phyloP scores from a whole-genome alignment of 345 rosid genomes.

The Eucalyptus pauciflora region DNA sequence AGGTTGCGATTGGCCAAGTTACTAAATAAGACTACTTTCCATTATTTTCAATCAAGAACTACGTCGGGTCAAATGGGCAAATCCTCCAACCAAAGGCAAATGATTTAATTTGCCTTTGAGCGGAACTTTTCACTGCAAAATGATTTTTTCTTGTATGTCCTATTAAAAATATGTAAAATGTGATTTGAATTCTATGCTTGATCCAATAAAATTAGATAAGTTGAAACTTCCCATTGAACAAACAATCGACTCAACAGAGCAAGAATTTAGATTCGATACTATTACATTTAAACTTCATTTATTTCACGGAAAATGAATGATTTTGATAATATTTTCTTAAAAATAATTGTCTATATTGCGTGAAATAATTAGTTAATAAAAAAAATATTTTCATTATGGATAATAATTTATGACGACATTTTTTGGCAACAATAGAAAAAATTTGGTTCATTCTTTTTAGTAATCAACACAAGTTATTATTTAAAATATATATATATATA shows the following conservation, averaged over 20 bases:
- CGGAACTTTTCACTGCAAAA: not conserved
- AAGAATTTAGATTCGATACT: not conserved
- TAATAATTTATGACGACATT: too few relatives aligned
- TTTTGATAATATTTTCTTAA: too few relatives aligned
- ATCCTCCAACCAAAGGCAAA: not conserved
- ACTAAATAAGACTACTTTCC: not conserved
- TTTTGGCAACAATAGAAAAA: too few relatives aligned
- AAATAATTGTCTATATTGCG: too few relatives aligned
- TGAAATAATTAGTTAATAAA: too few relatives aligned
- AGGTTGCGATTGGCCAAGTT: not conserved
- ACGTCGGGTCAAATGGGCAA: not conserved
- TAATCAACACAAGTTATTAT: too few relatives aligned
- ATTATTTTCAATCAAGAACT: not conserved
- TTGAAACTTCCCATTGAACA: not conserved
- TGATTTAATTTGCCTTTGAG: not conserved
- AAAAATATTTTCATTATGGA: too few relatives aligned
- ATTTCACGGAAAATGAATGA: accelerated
- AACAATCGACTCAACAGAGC: not conserved
- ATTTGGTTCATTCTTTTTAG: too few relatives aligned
- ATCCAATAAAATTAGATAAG: not conserved
- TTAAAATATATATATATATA: too few relatives aligned
- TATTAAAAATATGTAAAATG: not conserved
- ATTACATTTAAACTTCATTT: not conserved
- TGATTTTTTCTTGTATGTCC: not conserved
- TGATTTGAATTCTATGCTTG: not conserved